Percentiles rank a stretch among this genome's conserved stretches.
Conservation (phyloP, 208 protist genomes). For the Spongospora subterranea region DNA sequence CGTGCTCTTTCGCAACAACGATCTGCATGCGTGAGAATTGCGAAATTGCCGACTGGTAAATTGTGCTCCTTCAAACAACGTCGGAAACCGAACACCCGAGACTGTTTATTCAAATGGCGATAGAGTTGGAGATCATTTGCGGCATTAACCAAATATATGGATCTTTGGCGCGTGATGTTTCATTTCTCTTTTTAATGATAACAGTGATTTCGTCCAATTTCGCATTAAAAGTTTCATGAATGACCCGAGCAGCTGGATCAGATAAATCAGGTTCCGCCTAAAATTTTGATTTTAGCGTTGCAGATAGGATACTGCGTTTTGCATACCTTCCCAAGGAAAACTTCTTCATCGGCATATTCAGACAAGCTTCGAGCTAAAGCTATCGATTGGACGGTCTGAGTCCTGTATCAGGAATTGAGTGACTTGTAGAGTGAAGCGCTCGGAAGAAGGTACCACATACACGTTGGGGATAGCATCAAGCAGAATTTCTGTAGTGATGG, state of each 20-base stretch:
- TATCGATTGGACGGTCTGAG: neutral
- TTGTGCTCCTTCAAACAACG: no score
- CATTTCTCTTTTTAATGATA: neutral
- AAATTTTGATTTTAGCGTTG: neutral
- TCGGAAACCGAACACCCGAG: no score
- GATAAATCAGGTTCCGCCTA: neutral
- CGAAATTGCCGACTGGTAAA: no score
- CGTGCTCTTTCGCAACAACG: no score
- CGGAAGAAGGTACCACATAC: neutral
- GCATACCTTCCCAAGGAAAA: conserved; percentile 24
- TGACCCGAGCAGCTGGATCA: neutral
- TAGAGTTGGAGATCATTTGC: neutral
- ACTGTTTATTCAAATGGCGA: neutral
- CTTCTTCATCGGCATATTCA: conserved; percentile 24
- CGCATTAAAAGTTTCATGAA: neutral
- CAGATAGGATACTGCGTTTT: neutral
- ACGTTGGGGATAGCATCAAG: conserved; percentile 1
- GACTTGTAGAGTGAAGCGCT: neutral
- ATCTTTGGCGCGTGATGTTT: neutral
- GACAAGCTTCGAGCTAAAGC: neutral
- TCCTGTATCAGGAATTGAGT: neutral
- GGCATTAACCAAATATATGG: neutral
- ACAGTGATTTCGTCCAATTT: neutral
- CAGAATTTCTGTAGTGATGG: neutral
- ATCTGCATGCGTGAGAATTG: no score